A percentile compares a stretch with the other conserved stretches of the same genome.
phyloP scores from a whole-genome alignment of 2,329 filamentous ascomycete genomes.

The Epichloe uncinata region DNA sequence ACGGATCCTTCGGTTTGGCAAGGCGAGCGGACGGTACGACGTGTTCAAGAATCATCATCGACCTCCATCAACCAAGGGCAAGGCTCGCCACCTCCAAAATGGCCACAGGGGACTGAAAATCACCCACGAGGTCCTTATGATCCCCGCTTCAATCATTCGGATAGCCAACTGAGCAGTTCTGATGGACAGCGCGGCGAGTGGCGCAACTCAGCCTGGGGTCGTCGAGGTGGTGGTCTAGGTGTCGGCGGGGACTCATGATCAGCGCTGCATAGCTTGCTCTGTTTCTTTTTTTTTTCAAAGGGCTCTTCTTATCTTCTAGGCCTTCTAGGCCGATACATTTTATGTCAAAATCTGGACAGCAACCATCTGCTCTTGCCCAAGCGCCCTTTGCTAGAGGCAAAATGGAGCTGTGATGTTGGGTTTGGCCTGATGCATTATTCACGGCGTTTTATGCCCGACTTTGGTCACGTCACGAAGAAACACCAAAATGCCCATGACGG shows the following conservation, averaged over 20 bases:
- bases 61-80: constrained; percentile 23
- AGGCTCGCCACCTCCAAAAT: constrained; percentile 36
- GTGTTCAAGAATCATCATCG: constrained; percentile 50
- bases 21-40: constrained; percentile 71
- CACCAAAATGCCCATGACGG: constrained; percentile 8
- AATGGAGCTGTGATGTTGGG: constrained; percentile 15
- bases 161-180: constrained; percentile 25
- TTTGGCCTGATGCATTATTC: constrained; percentile 25
- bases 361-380: not conserved
- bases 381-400: constrained; percentile 11
- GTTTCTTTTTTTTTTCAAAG: not conserved
- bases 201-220: constrained; percentile 43
- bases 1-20: constrained; percentile 78
- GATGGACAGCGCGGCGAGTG: constrained; percentile 38
- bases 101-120: constrained; percentile 31
- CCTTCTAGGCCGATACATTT: not conserved
- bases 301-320: not conserved
- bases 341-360: not conserved
- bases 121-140: constrained; percentile 30
- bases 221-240: constrained; percentile 36
- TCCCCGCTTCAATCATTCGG: constrained; percentile 29
- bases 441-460: constrained; percentile 20
- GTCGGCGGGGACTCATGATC: constrained; percentile 31
- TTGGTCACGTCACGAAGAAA: constrained; percentile 8
- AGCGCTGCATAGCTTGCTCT: not conserved